Conservation (phyloP, 2,329 filamentous ascomycete genomes). For the Madurella fahalii region DNA sequence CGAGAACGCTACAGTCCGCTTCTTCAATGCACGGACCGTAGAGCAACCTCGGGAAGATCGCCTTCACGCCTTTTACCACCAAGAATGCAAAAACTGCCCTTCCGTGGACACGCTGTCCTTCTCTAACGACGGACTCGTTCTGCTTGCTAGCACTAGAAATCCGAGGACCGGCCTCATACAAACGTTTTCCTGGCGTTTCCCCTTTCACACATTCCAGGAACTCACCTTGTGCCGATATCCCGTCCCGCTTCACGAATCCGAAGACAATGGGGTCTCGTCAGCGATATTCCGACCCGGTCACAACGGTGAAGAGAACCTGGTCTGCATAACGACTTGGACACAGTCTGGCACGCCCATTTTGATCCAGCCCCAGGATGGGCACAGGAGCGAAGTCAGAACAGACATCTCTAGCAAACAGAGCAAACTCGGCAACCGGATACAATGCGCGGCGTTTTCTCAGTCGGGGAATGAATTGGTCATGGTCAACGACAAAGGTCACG, state of each 20-base stretch:
- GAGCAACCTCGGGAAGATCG: slow-evolving; percentile 36
- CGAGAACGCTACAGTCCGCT: slow-evolving; percentile 37
- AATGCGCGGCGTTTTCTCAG: slow-evolving; percentile 37
- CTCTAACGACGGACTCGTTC: slow-evolving; percentile 37
- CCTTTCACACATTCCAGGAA: slow-evolving; percentile 35
- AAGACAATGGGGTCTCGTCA: slow-evolving; percentile 38
- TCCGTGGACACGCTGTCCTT: slow-evolving; percentile 39
- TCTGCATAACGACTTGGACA: slow-evolving; percentile 41
- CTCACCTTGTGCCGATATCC: slow-evolving; percentile 34
- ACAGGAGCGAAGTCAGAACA: slow-evolving; percentile 33
- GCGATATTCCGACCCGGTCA: slow-evolving; percentile 34
- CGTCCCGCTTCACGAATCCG: slow-evolving; percentile 38
- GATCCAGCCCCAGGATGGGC: slow-evolving; percentile 36
- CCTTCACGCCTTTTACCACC: slow-evolving; percentile 33
- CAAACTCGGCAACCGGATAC: slow-evolving; percentile 37
- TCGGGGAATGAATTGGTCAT: slow-evolving; percentile 36
- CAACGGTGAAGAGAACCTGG: slow-evolving; percentile 33
- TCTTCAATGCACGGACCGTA: slow-evolving; percentile 34
- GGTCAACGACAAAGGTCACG: slow-evolving; percentile 39
- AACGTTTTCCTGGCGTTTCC: slow-evolving; percentile 36
- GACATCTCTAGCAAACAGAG: slow-evolving; percentile 29
- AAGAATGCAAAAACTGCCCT: slow-evolving; percentile 34
- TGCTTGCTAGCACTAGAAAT: slow-evolving; percentile 37
- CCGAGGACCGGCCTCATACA: slow-evolving; percentile 35
- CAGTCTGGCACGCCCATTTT: slow-evolving; percentile 39